Percentiles rank a stretch among this genome's conserved stretches.
phyloP scores from a whole-genome alignment of 208 protist species.

The Trypanosoma brucei region DNA sequence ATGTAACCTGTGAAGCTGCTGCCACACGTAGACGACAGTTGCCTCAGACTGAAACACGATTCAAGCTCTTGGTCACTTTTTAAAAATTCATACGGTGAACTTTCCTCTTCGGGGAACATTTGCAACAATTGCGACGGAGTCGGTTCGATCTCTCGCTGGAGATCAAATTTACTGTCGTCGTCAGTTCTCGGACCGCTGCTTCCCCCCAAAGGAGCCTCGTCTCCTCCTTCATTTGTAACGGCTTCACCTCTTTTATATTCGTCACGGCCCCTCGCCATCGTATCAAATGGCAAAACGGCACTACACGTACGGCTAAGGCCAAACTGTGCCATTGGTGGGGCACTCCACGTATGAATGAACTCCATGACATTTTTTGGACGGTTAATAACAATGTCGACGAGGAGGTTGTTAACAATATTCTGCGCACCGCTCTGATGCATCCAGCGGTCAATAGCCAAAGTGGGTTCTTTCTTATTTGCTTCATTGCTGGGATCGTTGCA shows the following conservation, averaged over 20 bases:
- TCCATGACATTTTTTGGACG: constrained; percentile 11
- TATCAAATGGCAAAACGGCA: neutral
- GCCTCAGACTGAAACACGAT: neutral
- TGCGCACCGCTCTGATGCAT: constrained; percentile 5
- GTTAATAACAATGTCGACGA: constrained; percentile 10
- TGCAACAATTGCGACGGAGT: neutral
- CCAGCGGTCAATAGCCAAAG: constrained; percentile 13
- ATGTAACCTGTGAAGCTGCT: constrained; percentile 1
- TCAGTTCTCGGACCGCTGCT: too few relatives aligned
- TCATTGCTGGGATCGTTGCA: neutral
- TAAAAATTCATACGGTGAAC: constrained; percentile 13
- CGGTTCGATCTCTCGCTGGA: neutral
- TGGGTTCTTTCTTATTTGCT: neutral
- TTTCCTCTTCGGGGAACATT: neutral
- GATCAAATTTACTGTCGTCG: neutral
- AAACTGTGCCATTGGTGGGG: neutral
- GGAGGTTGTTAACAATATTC: constrained; percentile 7
- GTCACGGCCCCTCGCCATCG: too few relatives aligned
- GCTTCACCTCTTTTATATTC: neutral
- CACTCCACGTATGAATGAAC: constrained; percentile 23
- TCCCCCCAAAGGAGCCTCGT: neutral
- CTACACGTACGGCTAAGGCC: neutral
- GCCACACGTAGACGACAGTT: neutral
- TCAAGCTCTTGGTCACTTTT: neutral
- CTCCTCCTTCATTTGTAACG: neutral